Percentiles rank a stretch among this genome's conserved stretches.
These are phyloP conservation scores for Aureobasidium melanogenum DNA, from an alignment of 2,329 filamentous ascomycete species.

Conservation along the genomic window DNA sequence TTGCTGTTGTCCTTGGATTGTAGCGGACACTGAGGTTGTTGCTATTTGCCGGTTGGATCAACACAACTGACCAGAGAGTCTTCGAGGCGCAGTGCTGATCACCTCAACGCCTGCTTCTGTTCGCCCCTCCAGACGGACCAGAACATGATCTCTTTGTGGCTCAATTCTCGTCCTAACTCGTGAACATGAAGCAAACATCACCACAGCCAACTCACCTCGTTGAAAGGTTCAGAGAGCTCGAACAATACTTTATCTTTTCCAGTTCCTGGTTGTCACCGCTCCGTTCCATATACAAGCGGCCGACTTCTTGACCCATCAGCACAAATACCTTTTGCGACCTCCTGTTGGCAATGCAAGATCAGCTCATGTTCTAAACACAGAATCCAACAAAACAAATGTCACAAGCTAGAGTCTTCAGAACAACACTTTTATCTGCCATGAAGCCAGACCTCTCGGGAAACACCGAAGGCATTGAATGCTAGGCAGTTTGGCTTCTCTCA, in stretches of 20 bases:
- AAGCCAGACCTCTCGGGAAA: background rate
- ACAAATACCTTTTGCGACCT: background rate
- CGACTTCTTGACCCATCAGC: background rate
- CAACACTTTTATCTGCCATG: background rate
- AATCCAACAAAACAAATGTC: background rate
- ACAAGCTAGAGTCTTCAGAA: background rate
- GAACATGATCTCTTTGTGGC: background rate
- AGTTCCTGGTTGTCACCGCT: too few species aligned
- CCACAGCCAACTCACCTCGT: background rate
- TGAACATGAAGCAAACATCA: too few species aligned
- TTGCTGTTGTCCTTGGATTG: background rate
- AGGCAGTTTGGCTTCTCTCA: background rate
- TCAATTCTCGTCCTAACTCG: too few species aligned
- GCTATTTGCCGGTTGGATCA: background rate
- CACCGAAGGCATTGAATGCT: background rate
- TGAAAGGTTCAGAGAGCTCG: background rate
- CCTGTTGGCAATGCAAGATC: background rate
- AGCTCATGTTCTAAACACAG: background rate
- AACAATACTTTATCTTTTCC: too few species aligned
- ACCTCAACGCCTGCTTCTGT: background rate
- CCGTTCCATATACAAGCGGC: too few species aligned
- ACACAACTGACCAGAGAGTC: background rate
- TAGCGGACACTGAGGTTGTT: background rate
- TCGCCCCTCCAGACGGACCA: background rate
- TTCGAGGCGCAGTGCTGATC: background rate